Conservation (phyloP, 179 eudicot species). For the Silene coronaria region DNA sequence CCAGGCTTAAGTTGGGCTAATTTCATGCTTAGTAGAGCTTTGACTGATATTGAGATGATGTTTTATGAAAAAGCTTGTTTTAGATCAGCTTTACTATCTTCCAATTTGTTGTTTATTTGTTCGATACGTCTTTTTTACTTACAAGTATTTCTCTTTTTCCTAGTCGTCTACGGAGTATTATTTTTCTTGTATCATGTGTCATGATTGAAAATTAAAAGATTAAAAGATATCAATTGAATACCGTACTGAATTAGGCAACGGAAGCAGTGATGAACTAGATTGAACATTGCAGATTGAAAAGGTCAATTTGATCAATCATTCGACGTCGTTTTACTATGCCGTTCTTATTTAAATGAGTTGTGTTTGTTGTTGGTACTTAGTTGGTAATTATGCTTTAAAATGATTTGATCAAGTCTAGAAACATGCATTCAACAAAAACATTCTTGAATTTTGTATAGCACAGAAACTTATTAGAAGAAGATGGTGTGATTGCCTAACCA, state of each 20-base stretch:
- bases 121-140: too few species aligned
- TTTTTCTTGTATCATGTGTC: too few species aligned
- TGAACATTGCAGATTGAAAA: background rate
- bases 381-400: background rate
- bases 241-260: background rate
- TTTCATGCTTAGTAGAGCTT: background rate
- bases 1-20: background rate
- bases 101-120: too few species aligned
- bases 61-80: too few species aligned
- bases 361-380: background rate
- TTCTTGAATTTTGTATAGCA: too few species aligned
- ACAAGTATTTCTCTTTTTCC: too few species aligned
- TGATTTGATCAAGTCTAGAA: too few species aligned
- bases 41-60: background rate
- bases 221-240: background rate
- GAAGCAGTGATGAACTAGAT: background rate
- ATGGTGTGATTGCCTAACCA: background rate
- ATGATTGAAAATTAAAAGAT: too few species aligned
- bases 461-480: too few species aligned
- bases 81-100: too few species aligned
- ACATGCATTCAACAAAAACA: too few species aligned
- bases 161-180: too few species aligned
- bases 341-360: background rate
- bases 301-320: background rate
- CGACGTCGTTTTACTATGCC: background rate